Percentiles rank a stretch among this genome's conserved stretches.
Evolutionary conservation across 2,329 filamentous ascomycete genomes (phyloP).

Genomic region (Epichloe glyceriae): DNA sequence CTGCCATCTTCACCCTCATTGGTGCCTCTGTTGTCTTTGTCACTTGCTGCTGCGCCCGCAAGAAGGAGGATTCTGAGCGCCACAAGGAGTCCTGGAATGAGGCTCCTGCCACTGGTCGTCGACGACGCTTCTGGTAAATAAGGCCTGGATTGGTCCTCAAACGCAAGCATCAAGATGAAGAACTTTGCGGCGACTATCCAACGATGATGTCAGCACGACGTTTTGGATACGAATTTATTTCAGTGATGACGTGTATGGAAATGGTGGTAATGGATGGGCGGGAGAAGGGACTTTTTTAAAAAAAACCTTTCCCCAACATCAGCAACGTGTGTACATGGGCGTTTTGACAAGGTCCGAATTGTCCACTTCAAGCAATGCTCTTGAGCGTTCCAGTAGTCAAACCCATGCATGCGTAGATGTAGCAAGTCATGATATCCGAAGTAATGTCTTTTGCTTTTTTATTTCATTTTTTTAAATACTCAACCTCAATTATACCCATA

Average conservation of each 20-base stretch:
- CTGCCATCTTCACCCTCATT: conserved; percentile 40
- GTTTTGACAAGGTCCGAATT: too few species aligned
- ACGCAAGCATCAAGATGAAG: background rate
- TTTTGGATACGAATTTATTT: too few species aligned
- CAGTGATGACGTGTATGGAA: background rate
- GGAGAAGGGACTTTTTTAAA: too few species aligned
- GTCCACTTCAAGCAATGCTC: too few species aligned
- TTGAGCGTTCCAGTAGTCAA: background rate
- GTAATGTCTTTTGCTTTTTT: background rate
- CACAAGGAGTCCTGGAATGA: conserved; percentile 14
- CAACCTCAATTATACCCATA: background rate
- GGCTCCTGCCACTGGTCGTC: conserved; percentile 3
- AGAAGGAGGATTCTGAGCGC: conserved; percentile 17
- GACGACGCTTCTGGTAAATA: conserved; percentile 10
- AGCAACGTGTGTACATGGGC: too few species aligned
- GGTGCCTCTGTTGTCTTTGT: conserved; percentile 46
- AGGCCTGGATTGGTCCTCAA: background rate
- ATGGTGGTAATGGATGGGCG: too few species aligned
- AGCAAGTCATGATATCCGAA: background rate
- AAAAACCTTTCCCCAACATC: too few species aligned
- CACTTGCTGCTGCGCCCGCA: conserved; percentile 44
- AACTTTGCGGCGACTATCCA: background rate
- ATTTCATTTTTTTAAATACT: background rate
- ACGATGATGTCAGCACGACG: background rate
- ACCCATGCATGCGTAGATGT: background rate